Evolutionary conservation across 2,329 filamentous ascomycete species (phyloP), one percentile per base, ranked within the genome.

Genomic region (Penicillium brevicompactum): DNA sequence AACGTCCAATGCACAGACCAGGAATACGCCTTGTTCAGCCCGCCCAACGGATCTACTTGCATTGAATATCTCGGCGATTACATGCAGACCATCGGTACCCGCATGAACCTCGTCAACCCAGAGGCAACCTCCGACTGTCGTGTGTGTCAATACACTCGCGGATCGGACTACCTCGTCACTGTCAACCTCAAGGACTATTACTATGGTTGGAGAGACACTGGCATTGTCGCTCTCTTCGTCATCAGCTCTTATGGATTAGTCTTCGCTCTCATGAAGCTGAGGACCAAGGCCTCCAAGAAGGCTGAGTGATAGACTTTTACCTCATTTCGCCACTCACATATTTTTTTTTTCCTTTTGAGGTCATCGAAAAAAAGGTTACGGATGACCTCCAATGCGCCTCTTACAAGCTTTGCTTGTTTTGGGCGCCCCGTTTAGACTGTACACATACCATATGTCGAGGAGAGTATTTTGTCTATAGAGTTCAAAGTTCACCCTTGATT

Each of bases 171-270:
- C 56, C 69, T 89, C 1, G 62, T 71, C 7, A 82, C 76, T 0
- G 55, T 90, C 24, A 88, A 88, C 65, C 59, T 89, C 8, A 77
- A 77, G 2, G 79, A 84, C 2, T 84, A 87, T 60, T 83, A 79
- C 59, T 86, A 86, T 61, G 86, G 85, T 0, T 90, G 87, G 87
- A 78, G 87, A 38, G 80, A 89, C 67, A 82, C 83, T 0, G 87
- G 67, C 0, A 83, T 88, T 51, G 80, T 84, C 2, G 80, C 78
- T 1, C 69, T 84, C 2, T 86, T 87, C 60, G 80, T 75, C 1
- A 46, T 83, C 37, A 80, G 77, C 53, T 82, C 79, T 1, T 87
- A 87, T 60, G 72, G 65, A 0, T 47, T 80, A 45, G 79, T 80
- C 2, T 81, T 74, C 52, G 38, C 62, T 42, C 61, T 73, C 50